phyloP scores from a whole-genome alignment of 1,284 basidiomycete genomes.

The Cutaneotrichosporon cutaneum region DNA sequence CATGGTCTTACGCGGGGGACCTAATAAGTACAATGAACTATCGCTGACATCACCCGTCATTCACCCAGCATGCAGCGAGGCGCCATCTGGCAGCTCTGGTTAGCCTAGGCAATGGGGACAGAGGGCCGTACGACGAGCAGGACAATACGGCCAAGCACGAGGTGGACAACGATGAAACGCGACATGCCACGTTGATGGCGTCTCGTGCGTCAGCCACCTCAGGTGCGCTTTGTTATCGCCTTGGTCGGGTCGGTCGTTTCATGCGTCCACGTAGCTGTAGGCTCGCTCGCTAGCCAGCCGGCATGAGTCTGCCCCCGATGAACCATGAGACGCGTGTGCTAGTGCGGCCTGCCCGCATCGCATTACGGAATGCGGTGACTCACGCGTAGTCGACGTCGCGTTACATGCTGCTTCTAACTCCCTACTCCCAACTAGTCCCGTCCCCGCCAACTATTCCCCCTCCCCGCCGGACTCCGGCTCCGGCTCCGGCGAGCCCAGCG shows the following conservation, averaged over 20 bases:
- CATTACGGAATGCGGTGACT: neutral
- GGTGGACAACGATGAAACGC: neutral
- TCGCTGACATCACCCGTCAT: neutral
- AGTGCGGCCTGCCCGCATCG: too few relatives aligned
- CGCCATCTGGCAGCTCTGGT: too few relatives aligned
- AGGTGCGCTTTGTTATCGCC: neutral
- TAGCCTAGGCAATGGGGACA: neutral
- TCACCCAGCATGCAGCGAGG: neutral
- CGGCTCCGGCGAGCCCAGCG: constrained; percentile 9
- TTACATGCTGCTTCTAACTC: neutral
- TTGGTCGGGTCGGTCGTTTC: neutral
- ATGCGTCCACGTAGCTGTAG: neutral
- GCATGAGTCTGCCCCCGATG: too few relatives aligned
- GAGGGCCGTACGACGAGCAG: neutral
- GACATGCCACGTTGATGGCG: neutral
- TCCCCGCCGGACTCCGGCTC: constrained; percentile 24
- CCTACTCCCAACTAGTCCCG: neutral
- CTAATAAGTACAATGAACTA: neutral
- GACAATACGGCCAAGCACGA: neutral
- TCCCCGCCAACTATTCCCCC: constrained; percentile 16
- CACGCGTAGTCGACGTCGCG: neutral
- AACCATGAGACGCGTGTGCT: too few relatives aligned
- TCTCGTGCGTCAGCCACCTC: constrained; percentile 1
- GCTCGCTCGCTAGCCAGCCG: too few relatives aligned
- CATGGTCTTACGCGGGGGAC: neutral